Evolutionary conservation across 1,139 yeast genomes (phyloP), one percentile per base, ranked within the genome.

Genomic region (Zygosaccharomyces sapae): DNA sequence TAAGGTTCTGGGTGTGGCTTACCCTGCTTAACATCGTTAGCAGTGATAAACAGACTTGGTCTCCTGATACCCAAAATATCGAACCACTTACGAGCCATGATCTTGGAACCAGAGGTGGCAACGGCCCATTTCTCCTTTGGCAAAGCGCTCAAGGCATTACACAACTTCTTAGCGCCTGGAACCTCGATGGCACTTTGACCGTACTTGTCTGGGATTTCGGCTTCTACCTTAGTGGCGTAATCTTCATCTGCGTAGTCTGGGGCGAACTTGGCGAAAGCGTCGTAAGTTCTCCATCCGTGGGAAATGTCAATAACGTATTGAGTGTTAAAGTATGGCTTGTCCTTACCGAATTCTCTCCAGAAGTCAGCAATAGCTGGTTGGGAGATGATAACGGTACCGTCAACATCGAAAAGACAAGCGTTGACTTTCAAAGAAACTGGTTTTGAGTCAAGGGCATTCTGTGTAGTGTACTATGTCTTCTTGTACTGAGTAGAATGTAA

Each of bases 1-100:
- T 86, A 86, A 47, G 95, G 94, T 72, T 81, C 80, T 22, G 95
- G 95, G 68, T 85, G 77, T 42, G 95, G 95, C 73, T 84, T 84
- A 65, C 95, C 95, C 63, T 77, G 74, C 51, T 77, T 70, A 52
- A 85, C 90, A 69, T 80, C 77, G 68, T 83, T 89, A 47, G 94
- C 92, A 38, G 92, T 83, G 62, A 86, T 82, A 73, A 86, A 86
- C 48, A 79, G 76, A 55, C 80, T 79, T 48, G 95, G 95, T 66
- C 75, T 71, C 53, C 72, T 74, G 55, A 79, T 76, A 49, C 79
- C 73, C 65, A 85, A 75, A 61, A 83, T 75, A 61, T 77, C 75
- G 63, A 86, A 80, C 94, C 95, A 87, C 59, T 83, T 80, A 55
- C 81, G 73, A 45, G 95, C 95, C 72, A 86, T 76, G 38, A 80